A percentile compares a stretch with the other conserved stretches of the same genome.
phyloP scores from a whole-genome alignment of 2,329 filamentous ascomycete species.

The Bimuria novae-zelandiae region DNA sequence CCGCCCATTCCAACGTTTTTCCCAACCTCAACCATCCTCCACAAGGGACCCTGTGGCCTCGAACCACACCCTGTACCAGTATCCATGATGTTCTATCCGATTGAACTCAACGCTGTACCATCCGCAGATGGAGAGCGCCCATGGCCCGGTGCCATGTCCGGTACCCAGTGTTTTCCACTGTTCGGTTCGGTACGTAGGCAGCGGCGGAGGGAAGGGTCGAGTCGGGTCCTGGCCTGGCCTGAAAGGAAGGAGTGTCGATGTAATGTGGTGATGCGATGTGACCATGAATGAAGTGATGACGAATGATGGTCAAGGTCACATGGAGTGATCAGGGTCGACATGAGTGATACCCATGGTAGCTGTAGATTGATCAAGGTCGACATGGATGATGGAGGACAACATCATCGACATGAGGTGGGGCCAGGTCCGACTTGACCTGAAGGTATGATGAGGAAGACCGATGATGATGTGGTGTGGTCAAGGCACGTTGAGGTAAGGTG shows the following conservation, averaged over 20 bases:
- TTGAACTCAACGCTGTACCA: conserved; percentile 14
- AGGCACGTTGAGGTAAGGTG: background rate
- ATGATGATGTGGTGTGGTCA: background rate
- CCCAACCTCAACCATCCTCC: background rate
- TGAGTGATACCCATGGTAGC: no score
- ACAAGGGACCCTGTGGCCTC: conserved; percentile 13
- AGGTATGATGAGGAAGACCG: background rate
- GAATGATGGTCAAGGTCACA: background rate
- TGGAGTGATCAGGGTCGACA: background rate
- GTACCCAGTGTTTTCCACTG: conserved; percentile 14
- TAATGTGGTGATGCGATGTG: background rate
- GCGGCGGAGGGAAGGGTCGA: background rate
- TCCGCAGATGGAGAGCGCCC: conserved; percentile 14
- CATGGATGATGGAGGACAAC: background rate
- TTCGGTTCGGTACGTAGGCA: background rate
- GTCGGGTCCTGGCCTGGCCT: background rate
- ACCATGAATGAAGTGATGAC: background rate
- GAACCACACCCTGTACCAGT: conserved; percentile 14
- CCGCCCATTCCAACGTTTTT: background rate
- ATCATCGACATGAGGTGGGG: background rate
- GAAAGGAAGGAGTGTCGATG: background rate
- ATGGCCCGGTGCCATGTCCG: conserved; percentile 11
- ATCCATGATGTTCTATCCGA: conserved; percentile 10
- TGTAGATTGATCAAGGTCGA: conserved; percentile 3
- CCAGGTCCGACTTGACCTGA: conserved; percentile 6